A percentile compares a stretch with the other conserved stretches of the same genome.
phyloP scores from a whole-genome alignment of 345 rosid species.

The Limnanthes douglasii region DNA sequence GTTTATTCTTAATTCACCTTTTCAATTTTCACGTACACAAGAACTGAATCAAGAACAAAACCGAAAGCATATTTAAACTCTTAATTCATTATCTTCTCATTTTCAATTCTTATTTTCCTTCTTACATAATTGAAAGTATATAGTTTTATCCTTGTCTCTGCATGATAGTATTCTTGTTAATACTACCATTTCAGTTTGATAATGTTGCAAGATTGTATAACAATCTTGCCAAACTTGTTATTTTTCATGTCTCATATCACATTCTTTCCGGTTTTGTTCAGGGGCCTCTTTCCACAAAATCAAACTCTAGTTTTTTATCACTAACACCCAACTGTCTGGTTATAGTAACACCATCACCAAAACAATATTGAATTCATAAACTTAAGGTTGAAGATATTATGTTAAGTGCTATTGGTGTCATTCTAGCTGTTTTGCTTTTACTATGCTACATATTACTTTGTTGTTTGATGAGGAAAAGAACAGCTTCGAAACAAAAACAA shows the following conservation, averaged over 20 bases:
- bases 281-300: conserved; percentile 35
- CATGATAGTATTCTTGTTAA: conserved; percentile 15
- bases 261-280: conserved; percentile 81
- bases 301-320: conserved; percentile 78
- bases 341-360: conserved; percentile 36
- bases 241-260: conserved; percentile 79
- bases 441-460: conserved; percentile 55
- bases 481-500: conserved; percentile 33
- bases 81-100: conserved; percentile 4
- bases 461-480: conserved; percentile 49
- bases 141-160: conserved; percentile 3
- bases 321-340: conserved; percentile 86
- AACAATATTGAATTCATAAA: conserved; percentile 22
- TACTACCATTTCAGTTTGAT: conserved; percentile 16
- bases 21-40: conserved; percentile 5
- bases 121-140: not conserved
- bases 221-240: conserved; percentile 38
- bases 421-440: conserved; percentile 39
- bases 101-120: conserved; percentile 5
- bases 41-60: conserved; percentile 8
- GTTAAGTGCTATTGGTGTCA: conserved; percentile 58
- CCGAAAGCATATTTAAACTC: conserved; percentile 1
- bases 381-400: conserved; percentile 56
- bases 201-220: conserved; percentile 37
- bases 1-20: too few species aligned